These are phyloP conservation scores for Podospora comata DNA, from an alignment of 495 filamentous ascomycete species.

Conservation along the genomic window DNA sequence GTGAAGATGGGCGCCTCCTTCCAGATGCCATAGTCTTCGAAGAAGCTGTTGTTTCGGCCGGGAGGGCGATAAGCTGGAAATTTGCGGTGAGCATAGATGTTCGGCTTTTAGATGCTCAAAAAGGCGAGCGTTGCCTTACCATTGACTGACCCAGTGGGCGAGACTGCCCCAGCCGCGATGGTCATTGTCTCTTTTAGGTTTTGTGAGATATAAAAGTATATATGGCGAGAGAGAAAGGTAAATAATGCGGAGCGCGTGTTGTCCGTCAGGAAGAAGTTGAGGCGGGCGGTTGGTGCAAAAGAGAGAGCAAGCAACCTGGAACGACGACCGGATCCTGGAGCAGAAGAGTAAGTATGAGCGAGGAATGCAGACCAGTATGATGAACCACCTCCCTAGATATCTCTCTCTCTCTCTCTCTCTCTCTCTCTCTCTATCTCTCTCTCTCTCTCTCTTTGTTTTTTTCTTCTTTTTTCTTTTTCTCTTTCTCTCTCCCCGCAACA, in stretches of 20 bases:
- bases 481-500: too few relatives aligned
- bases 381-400: not conserved
- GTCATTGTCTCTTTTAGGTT: conserved; percentile 4
- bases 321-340: not conserved
- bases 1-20: conserved; percentile 62
- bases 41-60: conserved; percentile 37
- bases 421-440: too few relatives aligned
- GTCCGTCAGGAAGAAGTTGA: not conserved
- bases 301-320: not conserved
- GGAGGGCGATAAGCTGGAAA: conserved; percentile 7
- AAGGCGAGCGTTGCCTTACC: not conserved
- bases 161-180: not conserved
- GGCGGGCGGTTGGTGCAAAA: conserved; percentile 1
- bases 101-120: not conserved
- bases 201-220: not conserved
- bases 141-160: conserved; percentile 2
- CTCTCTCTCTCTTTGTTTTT: too few relatives aligned
- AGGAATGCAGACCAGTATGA: not conserved
- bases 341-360: not conserved
- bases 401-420: not conserved
- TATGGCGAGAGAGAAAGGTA: not conserved
- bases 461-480: too few relatives aligned
- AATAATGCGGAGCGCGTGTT: not conserved
- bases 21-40: conserved; percentile 56
- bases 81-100: not conserved